A percentile compares a stretch with the other conserved stretches of the same genome.
Evolutionary conservation across 352 stramenopile genomes (phyloP).

Genomic region (Pythium sp.): DNA sequence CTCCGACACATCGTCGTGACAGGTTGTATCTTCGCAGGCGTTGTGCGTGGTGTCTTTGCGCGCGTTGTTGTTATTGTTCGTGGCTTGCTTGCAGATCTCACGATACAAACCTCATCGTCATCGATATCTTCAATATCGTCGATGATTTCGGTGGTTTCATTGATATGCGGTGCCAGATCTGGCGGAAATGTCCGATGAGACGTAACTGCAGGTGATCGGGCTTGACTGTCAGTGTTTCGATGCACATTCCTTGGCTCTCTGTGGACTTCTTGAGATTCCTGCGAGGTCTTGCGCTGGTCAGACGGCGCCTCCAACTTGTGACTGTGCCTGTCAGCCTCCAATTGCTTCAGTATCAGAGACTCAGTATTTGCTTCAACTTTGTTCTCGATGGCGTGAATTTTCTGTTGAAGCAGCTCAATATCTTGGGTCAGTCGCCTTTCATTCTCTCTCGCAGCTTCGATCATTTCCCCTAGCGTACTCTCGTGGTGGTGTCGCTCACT

Average conservation of each 20-base stretch:
- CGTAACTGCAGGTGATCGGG: background rate
- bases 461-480: conserved; percentile 5
- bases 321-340: background rate
- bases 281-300: background rate
- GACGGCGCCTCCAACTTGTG: background rate
- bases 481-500: conserved; percentile 22
- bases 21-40: background rate
- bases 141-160: conserved; percentile 3
- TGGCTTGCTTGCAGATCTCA: background rate
- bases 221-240: background rate
- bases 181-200: background rate
- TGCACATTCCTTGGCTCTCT: background rate
- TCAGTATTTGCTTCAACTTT: background rate
- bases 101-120: background rate
- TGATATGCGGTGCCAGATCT: background rate
- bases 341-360: background rate
- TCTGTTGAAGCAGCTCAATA: conserved; percentile 5
- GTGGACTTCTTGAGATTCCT: background rate
- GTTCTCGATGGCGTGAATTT: conserved; percentile 10
- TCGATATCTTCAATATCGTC: conserved; percentile 19
- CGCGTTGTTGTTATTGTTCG: background rate
- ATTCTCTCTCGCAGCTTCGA: background rate
- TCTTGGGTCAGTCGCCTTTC: conserved; percentile 12
- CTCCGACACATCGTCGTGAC: conserved; percentile 6
- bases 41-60: background rate